phyloP scores from a whole-genome alignment of 768 basidiomycete genomes.

The Lactifluus piperatus region DNA sequence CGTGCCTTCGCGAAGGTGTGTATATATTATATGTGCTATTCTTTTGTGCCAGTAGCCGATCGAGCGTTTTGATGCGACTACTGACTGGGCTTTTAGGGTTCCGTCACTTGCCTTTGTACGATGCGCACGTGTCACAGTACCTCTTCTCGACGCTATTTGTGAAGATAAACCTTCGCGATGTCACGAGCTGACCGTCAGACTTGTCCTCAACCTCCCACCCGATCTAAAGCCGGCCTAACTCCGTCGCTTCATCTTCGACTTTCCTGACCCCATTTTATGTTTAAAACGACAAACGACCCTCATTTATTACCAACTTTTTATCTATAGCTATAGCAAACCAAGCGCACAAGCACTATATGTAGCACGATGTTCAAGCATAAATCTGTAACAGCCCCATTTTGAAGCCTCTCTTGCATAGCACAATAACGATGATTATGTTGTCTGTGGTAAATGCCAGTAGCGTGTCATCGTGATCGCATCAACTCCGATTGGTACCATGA shows the following conservation, averaged over 20 bases:
- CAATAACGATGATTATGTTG: background rate
- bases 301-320: background rate
- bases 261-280: background rate
- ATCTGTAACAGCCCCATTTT: background rate
- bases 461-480: background rate
- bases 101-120: slow-evolving; percentile 84
- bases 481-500: background rate
- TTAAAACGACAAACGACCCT: background rate
- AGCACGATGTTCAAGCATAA: background rate
- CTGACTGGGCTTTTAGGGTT: slow-evolving; percentile 56
- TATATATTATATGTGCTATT: background rate
- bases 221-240: too few relatives aligned
- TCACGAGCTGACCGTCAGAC: background rate
- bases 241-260: background rate
- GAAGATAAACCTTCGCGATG: slow-evolving; percentile 41
- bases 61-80: slow-evolving; percentile 23
- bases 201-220: background rate
- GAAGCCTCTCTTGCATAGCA: background rate
- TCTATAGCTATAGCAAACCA: background rate
- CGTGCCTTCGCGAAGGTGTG: slow-evolving; percentile 63
- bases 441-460: background rate
- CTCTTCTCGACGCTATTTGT: slow-evolving; percentile 94
- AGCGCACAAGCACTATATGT: background rate
- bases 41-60: too few relatives aligned
- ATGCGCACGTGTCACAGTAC: slow-evolving; percentile 78